Evolutionary conservation across 345 rosid species (phyloP).

Genomic region (Salix koriyanagi): DNA sequence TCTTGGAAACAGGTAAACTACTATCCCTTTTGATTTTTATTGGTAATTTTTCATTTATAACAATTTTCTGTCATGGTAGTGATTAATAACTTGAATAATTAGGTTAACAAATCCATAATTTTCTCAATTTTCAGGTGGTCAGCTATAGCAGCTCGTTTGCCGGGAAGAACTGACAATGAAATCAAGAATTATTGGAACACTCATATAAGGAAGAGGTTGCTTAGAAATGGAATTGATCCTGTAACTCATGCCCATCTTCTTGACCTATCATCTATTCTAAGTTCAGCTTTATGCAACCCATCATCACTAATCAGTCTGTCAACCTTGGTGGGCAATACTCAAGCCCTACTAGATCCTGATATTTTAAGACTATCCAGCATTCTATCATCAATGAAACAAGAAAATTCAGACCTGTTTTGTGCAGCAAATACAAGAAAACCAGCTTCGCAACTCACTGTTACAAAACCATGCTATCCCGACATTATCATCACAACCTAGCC

Average conservation of each 20-base stretch:
- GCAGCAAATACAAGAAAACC: constrained; percentile 42
- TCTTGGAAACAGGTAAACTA: constrained; percentile 74
- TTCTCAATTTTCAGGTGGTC: constrained; percentile 71
- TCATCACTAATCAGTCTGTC: constrained; percentile 44
- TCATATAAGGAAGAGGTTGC: constrained; percentile 76
- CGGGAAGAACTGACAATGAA: constrained; percentile 95
- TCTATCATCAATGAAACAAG: constrained; percentile 44
- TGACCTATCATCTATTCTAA: constrained; percentile 63
- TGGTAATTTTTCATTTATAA: not conserved
- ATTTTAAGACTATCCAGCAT: constrained; percentile 37
- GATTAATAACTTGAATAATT: not conserved
- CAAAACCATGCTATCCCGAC: constrained; percentile 20
- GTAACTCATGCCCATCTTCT: constrained; percentile 83
- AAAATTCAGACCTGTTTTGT: constrained; percentile 36
- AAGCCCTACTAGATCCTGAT: constrained; percentile 48
- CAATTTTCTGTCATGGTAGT: not conserved
- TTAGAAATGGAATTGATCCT: constrained; percentile 83
- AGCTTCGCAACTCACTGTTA: constrained; percentile 14
- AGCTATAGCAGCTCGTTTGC: constrained; percentile 94
- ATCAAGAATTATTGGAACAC: constrained; percentile 98
- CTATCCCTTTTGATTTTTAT: not conserved
- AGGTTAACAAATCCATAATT: not conserved
- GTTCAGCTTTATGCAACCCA: constrained; percentile 38
- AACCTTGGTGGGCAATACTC: constrained; percentile 36
- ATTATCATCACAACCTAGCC: constrained; percentile 10